Evolutionary conservation across 495 filamentous ascomycete genomes (phyloP).

Genomic region (Tuber indicum): DNA sequence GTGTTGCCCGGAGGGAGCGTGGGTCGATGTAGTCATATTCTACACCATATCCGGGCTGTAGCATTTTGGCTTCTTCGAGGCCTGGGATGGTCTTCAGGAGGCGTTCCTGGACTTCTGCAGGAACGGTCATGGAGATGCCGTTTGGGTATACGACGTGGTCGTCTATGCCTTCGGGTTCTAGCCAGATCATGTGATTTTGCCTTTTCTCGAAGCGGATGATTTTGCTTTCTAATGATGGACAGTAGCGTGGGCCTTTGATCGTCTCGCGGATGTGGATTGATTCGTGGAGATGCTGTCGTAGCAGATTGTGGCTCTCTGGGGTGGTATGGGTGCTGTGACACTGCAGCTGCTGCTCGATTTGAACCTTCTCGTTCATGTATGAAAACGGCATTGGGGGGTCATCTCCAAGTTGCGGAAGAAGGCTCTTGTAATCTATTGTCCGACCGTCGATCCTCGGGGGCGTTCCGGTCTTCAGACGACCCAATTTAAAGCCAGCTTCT

Average conservation of each 20-base stretch:
- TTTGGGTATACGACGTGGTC: slow-evolving; percentile 92
- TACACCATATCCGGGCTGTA: slow-evolving; percentile 93
- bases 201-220: slow-evolving; percentile 78
- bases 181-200: slow-evolving; percentile 80
- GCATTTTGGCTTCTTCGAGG: slow-evolving; percentile 84
- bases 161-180: slow-evolving; percentile 92
- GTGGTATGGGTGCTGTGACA: slow-evolving; percentile 86
- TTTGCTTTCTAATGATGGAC: slow-evolving; percentile 91
- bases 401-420: slow-evolving; percentile 73
- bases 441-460: slow-evolving; percentile 77
- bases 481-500: slow-evolving; percentile 84
- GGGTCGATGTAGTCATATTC: slow-evolving; percentile 99
- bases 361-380: slow-evolving; percentile 71
- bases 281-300: slow-evolving; percentile 79
- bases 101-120: slow-evolving; percentile 72
- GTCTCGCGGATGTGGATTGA: slow-evolving; percentile 94
- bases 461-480: slow-evolving; percentile 90
- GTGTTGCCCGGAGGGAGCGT: slow-evolving; percentile 70
- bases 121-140: slow-evolving; percentile 93
- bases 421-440: slow-evolving; percentile 68
- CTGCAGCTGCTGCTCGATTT: slow-evolving; percentile 70
- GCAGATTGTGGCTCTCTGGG: slow-evolving; percentile 69
- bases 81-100: slow-evolving; percentile 78
- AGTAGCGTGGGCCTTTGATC: slow-evolving; percentile 89
- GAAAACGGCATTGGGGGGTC: slow-evolving; percentile 85